Base-by-base conservation (phyloP, 169 alveolate genomes). In the Amoebophrya sp. region DNA sequence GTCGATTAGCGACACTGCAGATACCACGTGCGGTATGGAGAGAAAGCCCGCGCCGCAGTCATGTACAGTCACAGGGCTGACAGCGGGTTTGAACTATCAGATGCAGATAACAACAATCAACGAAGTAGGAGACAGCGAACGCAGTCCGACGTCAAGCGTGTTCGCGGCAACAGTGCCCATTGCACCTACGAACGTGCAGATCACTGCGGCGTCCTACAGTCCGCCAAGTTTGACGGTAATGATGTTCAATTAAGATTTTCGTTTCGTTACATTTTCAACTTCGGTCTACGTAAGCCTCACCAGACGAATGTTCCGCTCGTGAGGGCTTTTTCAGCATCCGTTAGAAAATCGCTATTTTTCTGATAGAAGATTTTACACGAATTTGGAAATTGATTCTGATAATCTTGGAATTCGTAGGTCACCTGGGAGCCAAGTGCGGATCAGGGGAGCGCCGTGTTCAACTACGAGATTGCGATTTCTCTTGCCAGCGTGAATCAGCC, bases 1-100 rank as follows among this genome's bases (percentile, higher is more conserved):
- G 83, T 65, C 83, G 38, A 65, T 65, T 26, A 26, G 38, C 83
- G 83, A 65, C 26, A 18, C 26, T 6, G 83, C 83, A 6, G 83
- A 65, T 18, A 65, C 83, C 2, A 65, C 83, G 36, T 65, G 83
- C 83, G 83, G 83, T 26, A 65, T 65, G 83, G 83, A 65, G 83
- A 65, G 38, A 1, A 26, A 29, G 83, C 83, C 83, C 36, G 83
- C 83, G 83, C 83, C 83, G 10, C 83, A 65, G 83, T 65, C 83
- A 1, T 65, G 83, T 18, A 65, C 83, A 0, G 83, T 65, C 36
- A 65, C 83, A 29, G 83, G 83, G 18, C 26, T 65, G 36, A 65
- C 83, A 1, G 2, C 83, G 3, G 83, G 83, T 65, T 26, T 65
- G 36, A 65, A 65, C 83, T 65, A 65, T 36, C 83, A 65, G 83